Percentiles rank a stretch among this genome's conserved stretches.
Conservation (phyloP, 2,329 filamentous ascomycete species). For the Aspergillus sp. region DNA sequence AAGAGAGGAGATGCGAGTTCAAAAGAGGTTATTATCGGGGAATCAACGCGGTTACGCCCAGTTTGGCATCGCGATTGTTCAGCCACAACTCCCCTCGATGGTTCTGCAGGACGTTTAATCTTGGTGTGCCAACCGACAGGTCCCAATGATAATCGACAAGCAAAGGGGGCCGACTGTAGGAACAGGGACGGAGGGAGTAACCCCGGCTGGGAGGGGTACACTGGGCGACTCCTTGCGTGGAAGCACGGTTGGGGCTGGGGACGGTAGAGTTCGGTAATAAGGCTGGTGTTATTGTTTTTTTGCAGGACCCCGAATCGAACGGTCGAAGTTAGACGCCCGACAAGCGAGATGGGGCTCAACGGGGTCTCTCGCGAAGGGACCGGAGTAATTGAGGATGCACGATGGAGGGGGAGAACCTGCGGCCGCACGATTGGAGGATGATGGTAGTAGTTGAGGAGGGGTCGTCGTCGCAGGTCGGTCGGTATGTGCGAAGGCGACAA, state of each 20-base stretch:
- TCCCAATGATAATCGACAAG: slow-evolving; percentile 5
- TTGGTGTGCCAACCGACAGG: slow-evolving; percentile 4
- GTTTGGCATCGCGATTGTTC: slow-evolving; percentile 36
- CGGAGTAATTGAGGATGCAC: slow-evolving; percentile 4
- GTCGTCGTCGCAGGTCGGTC: slow-evolving; percentile 11
- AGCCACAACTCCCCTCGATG: slow-evolving; percentile 16
- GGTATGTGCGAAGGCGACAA: slow-evolving; percentile 4
- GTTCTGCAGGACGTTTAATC: slow-evolving; percentile 1
- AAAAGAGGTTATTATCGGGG: slow-evolving; percentile 21
- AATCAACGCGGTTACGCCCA: slow-evolving; percentile 26
- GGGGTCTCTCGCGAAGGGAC: slow-evolving; percentile 2
- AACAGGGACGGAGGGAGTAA: slow-evolving; percentile 8
- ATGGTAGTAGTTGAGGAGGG: slow-evolving; percentile 7
- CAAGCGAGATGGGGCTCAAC: slow-evolving; percentile 11
- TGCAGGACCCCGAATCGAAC: slow-evolving; percentile 6
- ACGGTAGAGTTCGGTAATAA: slow-evolving; percentile 2
- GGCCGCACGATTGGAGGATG: not conserved
- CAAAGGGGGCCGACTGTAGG: slow-evolving; percentile 9
- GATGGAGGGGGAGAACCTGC: slow-evolving; percentile 1
- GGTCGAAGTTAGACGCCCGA: slow-evolving; percentile 9
- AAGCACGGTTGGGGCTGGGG: slow-evolving; percentile 14
- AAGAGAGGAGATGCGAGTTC: slow-evolving; percentile 17
- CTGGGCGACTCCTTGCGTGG: slow-evolving; percentile 21
- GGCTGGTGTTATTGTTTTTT: slow-evolving; percentile 4
- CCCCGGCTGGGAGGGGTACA: slow-evolving; percentile 14